Evolutionary conservation across 1,139 yeast genomes (phyloP).

Genomic region (Nakaseomyces nivariensis): DNA sequence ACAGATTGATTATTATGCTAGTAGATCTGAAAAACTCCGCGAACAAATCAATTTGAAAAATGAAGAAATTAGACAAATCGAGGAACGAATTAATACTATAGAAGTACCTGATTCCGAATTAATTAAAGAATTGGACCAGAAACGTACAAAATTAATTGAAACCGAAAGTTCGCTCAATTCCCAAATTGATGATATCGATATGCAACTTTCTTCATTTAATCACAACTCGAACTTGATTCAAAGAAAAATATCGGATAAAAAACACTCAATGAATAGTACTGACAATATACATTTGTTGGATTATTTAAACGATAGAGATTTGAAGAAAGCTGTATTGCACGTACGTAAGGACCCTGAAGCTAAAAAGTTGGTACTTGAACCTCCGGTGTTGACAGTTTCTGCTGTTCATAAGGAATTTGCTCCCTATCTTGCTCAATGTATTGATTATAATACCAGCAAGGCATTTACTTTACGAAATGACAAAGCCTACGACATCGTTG

Average conservation of each 20-base stretch:
- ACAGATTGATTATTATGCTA: constrained; percentile 18
- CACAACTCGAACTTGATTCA: constrained; percentile 15
- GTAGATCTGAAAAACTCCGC: constrained; percentile 16
- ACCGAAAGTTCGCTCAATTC: constrained; percentile 10
- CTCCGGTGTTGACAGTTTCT: constrained; percentile 63
- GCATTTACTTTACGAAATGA: constrained; percentile 43
- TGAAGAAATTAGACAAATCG: constrained; percentile 19
- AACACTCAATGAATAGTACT: constrained; percentile 35
- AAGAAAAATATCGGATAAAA: constrained; percentile 12
- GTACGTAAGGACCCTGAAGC: constrained; percentile 33
- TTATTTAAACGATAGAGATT: constrained; percentile 20
- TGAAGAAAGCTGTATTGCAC: constrained; percentile 34
- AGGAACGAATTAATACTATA: constrained; percentile 16
- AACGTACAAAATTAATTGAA: constrained; percentile 12
- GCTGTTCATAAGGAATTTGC: constrained; percentile 43
- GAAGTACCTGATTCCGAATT: constrained; percentile 16
- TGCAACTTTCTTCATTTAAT: constrained; percentile 11
- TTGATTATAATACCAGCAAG: constrained; percentile 44
- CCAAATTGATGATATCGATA: constrained; percentile 12
- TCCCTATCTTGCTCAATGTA: constrained; percentile 46
- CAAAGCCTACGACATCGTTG: constrained; percentile 38
- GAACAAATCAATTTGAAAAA: constrained; percentile 22
- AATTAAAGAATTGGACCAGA: constrained; percentile 14
- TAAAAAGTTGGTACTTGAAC: constrained; percentile 47
- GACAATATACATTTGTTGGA: constrained; percentile 44